Evolutionary conservation across 2,329 filamentous ascomycete genomes (phyloP).

Genomic region (Orbilia brochopaga): DNA sequence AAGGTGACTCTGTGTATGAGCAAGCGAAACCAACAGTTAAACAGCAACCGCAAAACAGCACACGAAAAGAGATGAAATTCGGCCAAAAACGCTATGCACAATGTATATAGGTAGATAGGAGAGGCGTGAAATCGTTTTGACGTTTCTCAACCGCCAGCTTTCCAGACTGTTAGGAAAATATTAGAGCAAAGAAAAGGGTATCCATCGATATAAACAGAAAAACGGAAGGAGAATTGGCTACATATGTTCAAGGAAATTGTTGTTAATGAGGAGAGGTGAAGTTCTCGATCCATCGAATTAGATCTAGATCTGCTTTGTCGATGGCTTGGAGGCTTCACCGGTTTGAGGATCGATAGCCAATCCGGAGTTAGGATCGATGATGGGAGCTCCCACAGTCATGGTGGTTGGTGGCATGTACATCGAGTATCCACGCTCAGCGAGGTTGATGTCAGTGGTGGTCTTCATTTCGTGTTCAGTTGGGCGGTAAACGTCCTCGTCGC

Average conservation of each 20-base stretch:
- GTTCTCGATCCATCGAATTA: conserved; percentile 1
- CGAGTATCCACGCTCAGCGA: conserved; percentile 48
- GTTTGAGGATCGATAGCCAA: conserved; percentile 50
- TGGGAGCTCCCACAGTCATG: conserved; percentile 33
- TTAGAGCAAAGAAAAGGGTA: conserved; percentile 45
- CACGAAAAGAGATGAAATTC: conserved; percentile 4
- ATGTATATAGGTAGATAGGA: conserved; percentile 20
- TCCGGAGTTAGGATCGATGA: conserved; percentile 51
- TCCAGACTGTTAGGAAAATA: conserved; percentile 22
- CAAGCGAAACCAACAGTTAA: conserved; percentile 9
- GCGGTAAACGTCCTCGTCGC: conserved; percentile 48
- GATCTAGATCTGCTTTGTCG: conserved; percentile 21
- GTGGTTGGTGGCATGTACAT: conserved; percentile 29
- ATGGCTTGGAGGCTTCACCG: conserved; percentile 50
- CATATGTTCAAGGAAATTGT: conserved; percentile 35
- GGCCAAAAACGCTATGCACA: conserved; percentile 37
- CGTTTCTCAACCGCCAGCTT: conserved; percentile 34
- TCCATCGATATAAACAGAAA: conserved; percentile 42
- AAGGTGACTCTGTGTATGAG: conserved; percentile 25
- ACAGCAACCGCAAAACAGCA: conserved; percentile 16
- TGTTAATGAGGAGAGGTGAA: not conserved
- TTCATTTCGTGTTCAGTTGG: conserved; percentile 49
- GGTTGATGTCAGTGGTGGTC: conserved; percentile 45
- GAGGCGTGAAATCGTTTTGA: conserved; percentile 47
- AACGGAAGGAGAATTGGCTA: conserved; percentile 32